Conservation (phyloP, 768 basidiomycete species). For the Russula sp. region DNA sequence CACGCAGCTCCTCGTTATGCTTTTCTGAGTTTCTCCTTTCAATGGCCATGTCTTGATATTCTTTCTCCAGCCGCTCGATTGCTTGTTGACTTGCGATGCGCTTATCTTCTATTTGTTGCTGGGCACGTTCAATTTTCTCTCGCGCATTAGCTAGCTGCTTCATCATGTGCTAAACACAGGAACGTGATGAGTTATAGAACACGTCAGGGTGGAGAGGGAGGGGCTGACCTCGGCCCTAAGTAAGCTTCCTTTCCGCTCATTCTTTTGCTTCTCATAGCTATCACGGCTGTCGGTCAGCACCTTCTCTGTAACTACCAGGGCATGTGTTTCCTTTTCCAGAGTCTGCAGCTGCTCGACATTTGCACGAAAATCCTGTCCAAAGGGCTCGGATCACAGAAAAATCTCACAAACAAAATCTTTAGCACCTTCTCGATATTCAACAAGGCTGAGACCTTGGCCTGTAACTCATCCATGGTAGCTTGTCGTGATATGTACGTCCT, state of each 20-base stretch:
- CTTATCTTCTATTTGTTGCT: slow-evolving; percentile 75
- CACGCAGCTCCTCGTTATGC: slow-evolving; percentile 67
- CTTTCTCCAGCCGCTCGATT: slow-evolving; percentile 66
- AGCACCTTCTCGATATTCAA: slow-evolving; percentile 67
- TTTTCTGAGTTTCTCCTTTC: slow-evolving; percentile 75
- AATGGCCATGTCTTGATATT: slow-evolving; percentile 71
- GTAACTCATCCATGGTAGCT: slow-evolving; percentile 68
- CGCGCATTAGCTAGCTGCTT: slow-evolving; percentile 76
- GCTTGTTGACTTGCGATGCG: slow-evolving; percentile 62
- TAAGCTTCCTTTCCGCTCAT: slow-evolving; percentile 63
- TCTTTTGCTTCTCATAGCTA: slow-evolving; percentile 61
- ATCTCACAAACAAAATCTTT: slow-evolving; percentile 7
- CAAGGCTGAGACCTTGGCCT: slow-evolving; percentile 63
- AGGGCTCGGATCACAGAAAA: slow-evolving; percentile 3
- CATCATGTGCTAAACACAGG: slow-evolving; percentile 55
- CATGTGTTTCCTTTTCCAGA: slow-evolving; percentile 57
- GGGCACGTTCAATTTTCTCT: slow-evolving; percentile 74
- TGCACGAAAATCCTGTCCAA: slow-evolving; percentile 53
- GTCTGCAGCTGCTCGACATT: slow-evolving; percentile 72
- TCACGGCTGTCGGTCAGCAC: slow-evolving; percentile 62
- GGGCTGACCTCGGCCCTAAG: slow-evolving; percentile 51
- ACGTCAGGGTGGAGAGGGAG: not conserved
- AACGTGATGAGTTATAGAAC: not conserved
- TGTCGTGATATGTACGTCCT: slow-evolving; percentile 56
- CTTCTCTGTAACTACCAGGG: slow-evolving; percentile 59